Conservation (phyloP, 371 early-diverging fungal species). For the Mucor sp. region DNA sequence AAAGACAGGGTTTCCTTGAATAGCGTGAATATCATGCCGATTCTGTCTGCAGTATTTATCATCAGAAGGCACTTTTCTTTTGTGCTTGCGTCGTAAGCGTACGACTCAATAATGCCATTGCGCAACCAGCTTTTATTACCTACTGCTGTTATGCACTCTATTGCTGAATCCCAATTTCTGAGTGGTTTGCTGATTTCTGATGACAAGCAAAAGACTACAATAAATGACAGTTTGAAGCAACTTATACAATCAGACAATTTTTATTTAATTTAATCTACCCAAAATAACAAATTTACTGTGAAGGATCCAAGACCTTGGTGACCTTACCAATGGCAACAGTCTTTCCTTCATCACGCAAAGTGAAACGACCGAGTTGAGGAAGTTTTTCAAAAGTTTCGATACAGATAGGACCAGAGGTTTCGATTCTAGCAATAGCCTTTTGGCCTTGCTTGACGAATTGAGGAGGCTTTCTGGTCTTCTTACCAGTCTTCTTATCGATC, state of each 20-base stretch:
- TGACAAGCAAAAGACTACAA: too few species aligned
- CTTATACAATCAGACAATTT: background rate
- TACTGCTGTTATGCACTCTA: too few species aligned
- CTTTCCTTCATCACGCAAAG: slow-evolving; percentile 94
- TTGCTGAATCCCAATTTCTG: too few species aligned
- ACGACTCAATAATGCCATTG: too few species aligned
- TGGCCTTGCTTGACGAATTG: slow-evolving; percentile 92
- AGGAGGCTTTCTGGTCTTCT: slow-evolving; percentile 87
- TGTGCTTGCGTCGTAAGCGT: too few species aligned
- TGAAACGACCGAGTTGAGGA: slow-evolving; percentile 95
- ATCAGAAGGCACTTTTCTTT: too few species aligned
- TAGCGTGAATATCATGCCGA: background rate
- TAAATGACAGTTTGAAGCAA: background rate
- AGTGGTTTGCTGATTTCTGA: too few species aligned
- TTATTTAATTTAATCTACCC: background rate
- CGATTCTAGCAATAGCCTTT: slow-evolving; percentile 83
- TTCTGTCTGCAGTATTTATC: too few species aligned
- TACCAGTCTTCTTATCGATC: slow-evolving; percentile 87
- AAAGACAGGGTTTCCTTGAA: background rate
- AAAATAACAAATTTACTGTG: slow-evolving; percentile 12
- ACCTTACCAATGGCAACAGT: slow-evolving; percentile 97
- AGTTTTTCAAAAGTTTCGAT: slow-evolving; percentile 89
- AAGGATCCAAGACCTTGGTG: slow-evolving; percentile 67
- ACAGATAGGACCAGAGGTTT: slow-evolving; percentile 74
- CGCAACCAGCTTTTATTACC: too few species aligned